Percentiles rank a stretch among this genome's conserved stretches.
Conservation (phyloP, 805 yeast genomes). For the Jamesozyma lodderae region DNA sequence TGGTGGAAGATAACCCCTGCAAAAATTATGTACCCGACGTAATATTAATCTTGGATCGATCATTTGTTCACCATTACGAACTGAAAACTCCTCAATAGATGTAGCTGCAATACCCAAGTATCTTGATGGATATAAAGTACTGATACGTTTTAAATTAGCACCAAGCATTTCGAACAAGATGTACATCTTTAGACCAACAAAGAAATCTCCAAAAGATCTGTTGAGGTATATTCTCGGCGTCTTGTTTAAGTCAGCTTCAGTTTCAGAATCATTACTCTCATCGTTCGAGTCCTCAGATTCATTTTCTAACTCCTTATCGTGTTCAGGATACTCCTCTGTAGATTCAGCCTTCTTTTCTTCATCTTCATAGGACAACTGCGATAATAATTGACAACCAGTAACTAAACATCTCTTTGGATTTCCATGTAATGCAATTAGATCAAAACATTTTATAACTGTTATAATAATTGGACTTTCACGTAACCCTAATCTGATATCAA, state of each 20-base stretch:
- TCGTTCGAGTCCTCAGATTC: conserved; percentile 1
- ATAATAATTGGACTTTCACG: conserved; percentile 27
- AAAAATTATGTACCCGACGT: conserved; percentile 57
- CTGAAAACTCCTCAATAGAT: conserved; percentile 45
- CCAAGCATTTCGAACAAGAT: conserved; percentile 56
- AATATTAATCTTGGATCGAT: conserved; percentile 35
- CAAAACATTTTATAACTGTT: conserved; percentile 42
- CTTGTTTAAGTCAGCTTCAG: background rate
- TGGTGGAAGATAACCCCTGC: conserved; percentile 49
- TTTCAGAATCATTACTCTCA: conserved; percentile 7
- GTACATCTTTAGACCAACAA: conserved; percentile 53
- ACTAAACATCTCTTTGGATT: conserved; percentile 75
- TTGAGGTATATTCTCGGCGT: background rate
- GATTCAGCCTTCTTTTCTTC: conserved; percentile 6
- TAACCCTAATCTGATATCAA: conserved; percentile 28
- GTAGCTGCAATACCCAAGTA: conserved; percentile 63
- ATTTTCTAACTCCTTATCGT: conserved; percentile 4
- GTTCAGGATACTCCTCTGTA: conserved; percentile 5
- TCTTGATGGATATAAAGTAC: conserved; percentile 69
- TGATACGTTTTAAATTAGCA: conserved; percentile 49
- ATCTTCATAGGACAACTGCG: conserved; percentile 11
- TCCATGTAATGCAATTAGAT: conserved; percentile 56
- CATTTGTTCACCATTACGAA: conserved; percentile 32
- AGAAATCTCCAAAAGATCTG: conserved; percentile 22
- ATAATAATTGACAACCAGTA: conserved; percentile 57